phyloP scores from a whole-genome alignment of 2,329 filamentous ascomycete species.

The Trichoderma arundinaceum region DNA sequence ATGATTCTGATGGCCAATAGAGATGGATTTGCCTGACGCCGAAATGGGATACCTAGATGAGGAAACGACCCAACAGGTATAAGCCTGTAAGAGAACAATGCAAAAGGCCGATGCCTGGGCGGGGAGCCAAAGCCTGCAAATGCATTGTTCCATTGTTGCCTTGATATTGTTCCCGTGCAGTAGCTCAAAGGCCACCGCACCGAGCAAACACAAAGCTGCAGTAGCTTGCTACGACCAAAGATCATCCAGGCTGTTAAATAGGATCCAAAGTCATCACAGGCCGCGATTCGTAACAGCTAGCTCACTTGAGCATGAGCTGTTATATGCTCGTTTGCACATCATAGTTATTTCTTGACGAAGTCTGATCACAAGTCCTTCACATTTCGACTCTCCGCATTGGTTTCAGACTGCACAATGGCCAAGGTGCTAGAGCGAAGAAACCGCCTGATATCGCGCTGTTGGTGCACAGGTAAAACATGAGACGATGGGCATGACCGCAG shows the following conservation, averaged over 20 bases:
- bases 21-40: background rate
- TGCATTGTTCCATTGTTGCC: conserved; percentile 21
- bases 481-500: background rate
- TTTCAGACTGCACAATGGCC: background rate
- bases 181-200: background rate
- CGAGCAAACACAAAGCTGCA: background rate
- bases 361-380: background rate
- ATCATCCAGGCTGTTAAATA: background rate
- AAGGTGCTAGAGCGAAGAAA: background rate
- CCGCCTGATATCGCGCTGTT: background rate
- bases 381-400: background rate
- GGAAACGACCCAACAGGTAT: background rate
- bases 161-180: conserved; percentile 30
- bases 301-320: background rate
- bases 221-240: too few species aligned
- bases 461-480: background rate
- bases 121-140: background rate
- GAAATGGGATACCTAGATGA: background rate
- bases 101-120: background rate
- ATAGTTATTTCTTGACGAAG: background rate
- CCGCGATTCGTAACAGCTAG: too few species aligned
- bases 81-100: conserved; percentile 23
- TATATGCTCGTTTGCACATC: background rate
- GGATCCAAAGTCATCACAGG: background rate
- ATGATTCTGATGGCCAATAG: background rate